These are phyloP conservation scores for Aspergillus nomiae DNA, from an alignment of 2,329 filamentous ascomycete genomes.

Conservation along the genomic window DNA sequence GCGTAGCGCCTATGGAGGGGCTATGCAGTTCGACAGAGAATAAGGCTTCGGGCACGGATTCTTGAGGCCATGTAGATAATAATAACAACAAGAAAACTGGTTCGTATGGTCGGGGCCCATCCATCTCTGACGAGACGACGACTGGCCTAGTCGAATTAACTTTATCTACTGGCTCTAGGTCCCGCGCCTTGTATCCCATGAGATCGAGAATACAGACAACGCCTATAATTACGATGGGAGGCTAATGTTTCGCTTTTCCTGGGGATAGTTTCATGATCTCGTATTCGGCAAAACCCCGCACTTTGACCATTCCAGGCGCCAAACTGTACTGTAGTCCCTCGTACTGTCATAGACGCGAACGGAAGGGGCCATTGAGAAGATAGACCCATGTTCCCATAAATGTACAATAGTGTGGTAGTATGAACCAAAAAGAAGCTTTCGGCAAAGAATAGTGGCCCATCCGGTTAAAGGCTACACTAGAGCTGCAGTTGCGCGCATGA, in stretches of 20 bases:
- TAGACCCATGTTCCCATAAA: not conserved
- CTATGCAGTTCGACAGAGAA: constrained; percentile 5
- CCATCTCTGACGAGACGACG: not conserved
- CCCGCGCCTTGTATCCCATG: not conserved
- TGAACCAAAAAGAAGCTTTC: not conserved
- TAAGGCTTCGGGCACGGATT: not conserved
- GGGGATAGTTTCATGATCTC: constrained; percentile 2
- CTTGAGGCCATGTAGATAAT: not conserved
- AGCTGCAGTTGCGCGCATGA: constrained; percentile 2
- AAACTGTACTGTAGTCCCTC: not conserved
- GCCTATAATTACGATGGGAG: not conserved
- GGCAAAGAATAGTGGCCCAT: not conserved
- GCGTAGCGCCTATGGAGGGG: constrained; percentile 15
- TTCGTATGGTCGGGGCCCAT: not conserved
- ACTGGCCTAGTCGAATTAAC: not conserved
- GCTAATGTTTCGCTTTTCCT: not conserved
- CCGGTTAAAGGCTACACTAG: not conserved
- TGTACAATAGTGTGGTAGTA: not conserved
- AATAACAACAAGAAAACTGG: not conserved
- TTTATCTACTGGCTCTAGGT: not conserved
- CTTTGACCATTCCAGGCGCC: not conserved
- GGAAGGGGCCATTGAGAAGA: not conserved
- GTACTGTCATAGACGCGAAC: not conserved
- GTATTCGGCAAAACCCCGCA: not conserved
- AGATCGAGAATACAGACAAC: not conserved